phyloP scores from a whole-genome alignment of 2,329 filamentous ascomycete genomes.

The Ramularia endophylla region DNA sequence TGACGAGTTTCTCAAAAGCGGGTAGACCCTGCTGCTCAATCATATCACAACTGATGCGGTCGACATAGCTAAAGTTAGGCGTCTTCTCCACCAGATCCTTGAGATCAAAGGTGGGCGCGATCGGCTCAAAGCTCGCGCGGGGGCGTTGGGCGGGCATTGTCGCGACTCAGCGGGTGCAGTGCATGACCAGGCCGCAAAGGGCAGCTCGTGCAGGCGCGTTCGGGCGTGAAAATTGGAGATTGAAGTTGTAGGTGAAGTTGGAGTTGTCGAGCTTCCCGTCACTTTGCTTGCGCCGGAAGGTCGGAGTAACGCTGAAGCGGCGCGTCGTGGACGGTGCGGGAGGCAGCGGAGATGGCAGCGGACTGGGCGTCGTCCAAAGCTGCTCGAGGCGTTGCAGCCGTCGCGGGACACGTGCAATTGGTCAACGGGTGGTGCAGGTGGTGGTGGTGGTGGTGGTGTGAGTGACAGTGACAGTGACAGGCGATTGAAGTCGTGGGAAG shows the following conservation, averaged over 20 bases:
- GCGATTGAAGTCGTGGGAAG: neutral
- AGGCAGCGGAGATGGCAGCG: neutral
- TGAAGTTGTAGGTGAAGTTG: neutral
- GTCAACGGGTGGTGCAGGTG: constrained; percentile 7
- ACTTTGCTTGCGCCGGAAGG: neutral
- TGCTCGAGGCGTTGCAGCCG: no score
- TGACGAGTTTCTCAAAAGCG: constrained; percentile 78
- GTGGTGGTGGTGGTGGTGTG: constrained; percentile 7
- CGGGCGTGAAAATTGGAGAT: neutral
- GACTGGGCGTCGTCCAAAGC: constrained; percentile 1
- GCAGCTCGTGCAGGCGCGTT: no score
- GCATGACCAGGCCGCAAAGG: constrained; percentile 1
- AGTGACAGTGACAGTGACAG: constrained; percentile 2
- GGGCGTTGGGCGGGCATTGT: constrained; percentile 72
- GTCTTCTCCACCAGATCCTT: constrained; percentile 67
- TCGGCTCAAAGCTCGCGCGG: constrained; percentile 84
- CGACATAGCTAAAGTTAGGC: constrained; percentile 80
- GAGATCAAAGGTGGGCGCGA: constrained; percentile 79
- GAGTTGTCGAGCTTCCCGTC: constrained; percentile 1
- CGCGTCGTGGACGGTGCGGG: neutral
- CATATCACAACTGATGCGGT: constrained; percentile 70
- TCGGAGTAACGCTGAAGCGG: constrained; percentile 5
- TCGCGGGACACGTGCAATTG: no score
- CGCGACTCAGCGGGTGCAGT: constrained; percentile 1
- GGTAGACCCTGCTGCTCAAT: constrained; percentile 71